Evolutionary conservation across 2,329 filamentous ascomycete species (phyloP).

Genomic region (Colletotrichum sp.): DNA sequence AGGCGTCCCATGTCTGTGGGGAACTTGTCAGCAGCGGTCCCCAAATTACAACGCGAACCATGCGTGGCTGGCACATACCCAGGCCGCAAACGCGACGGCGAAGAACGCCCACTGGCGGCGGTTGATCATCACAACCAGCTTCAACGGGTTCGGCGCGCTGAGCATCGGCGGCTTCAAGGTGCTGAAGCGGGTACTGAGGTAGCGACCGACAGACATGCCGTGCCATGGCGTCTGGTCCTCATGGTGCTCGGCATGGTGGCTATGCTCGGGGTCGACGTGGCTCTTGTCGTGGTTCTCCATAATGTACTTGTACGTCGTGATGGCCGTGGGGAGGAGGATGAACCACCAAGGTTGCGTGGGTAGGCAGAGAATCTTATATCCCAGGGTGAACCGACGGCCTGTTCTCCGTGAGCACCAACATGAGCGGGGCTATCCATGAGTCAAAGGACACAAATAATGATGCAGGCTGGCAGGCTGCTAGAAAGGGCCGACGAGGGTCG

Average conservation of each 20-base stretch:
- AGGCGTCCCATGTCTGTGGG: conserved; percentile 63
- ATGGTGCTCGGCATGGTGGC: neutral
- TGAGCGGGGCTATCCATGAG: conserved; percentile 6
- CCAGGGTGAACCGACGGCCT: neutral
- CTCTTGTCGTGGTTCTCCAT: conserved; percentile 9
- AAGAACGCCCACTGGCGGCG: conserved; percentile 61
- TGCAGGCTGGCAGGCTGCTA: neutral
- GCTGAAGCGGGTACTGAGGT: conserved; percentile 56
- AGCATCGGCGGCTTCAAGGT: conserved; percentile 63
- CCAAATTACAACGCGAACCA: neutral
- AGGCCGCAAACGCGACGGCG: conserved; percentile 58
- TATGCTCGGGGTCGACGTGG: neutral
- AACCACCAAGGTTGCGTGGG: neutral
- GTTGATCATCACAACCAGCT: conserved; percentile 52
- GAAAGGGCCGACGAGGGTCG: neutral
- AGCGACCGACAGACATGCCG: conserved; percentile 53
- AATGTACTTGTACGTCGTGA: neutral
- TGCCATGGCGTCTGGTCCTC: conserved; percentile 47
- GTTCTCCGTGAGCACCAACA: neutral
- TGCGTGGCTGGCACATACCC: conserved; percentile 43
- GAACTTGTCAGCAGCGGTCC: neutral
- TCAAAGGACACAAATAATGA: neutral
- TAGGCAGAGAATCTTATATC: neutral
- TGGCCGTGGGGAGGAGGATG: neutral
- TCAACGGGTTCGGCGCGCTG: conserved; percentile 58